A percentile compares a stretch with the other conserved stretches of the same genome.
Conservation (phyloP, 768 basidiomycete species). For the Boletus barrowsii region DNA sequence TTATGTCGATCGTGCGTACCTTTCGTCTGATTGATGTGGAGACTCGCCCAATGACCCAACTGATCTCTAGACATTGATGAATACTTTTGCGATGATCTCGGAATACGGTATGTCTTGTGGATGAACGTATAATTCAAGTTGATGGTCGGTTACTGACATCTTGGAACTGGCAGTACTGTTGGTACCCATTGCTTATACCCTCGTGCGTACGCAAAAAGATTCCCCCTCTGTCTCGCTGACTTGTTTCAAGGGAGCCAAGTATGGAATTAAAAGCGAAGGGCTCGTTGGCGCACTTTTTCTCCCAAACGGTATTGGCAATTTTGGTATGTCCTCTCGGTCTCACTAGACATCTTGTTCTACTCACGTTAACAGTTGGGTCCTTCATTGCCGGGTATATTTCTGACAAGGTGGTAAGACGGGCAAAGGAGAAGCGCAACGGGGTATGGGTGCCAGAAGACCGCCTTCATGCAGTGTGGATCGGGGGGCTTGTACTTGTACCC, state of each 20-base stretch:
- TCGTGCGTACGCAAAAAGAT: slow-evolving; percentile 39
- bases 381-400: slow-evolving; percentile 58
- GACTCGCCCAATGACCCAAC: neutral
- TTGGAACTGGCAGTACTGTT: slow-evolving; percentile 36
- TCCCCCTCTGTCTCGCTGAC: neutral
- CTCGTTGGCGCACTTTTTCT: slow-evolving; percentile 26
- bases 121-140: no score
- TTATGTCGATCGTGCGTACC: slow-evolving; percentile 49
- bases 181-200: slow-evolving; percentile 62
- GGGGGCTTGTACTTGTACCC: slow-evolving; percentile 49
- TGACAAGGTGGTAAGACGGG: slow-evolving; percentile 48
- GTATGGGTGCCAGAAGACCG: slow-evolving; percentile 70
- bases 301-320: slow-evolving; percentile 27
- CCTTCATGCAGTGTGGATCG: slow-evolving; percentile 48
- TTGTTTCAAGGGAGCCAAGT: slow-evolving; percentile 44
- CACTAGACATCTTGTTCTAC: neutral
- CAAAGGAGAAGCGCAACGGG: slow-evolving; percentile 49
- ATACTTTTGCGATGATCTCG: slow-evolving; percentile 26
- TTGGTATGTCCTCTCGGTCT: slow-evolving; percentile 9
- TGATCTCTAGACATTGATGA: slow-evolving; percentile 40
- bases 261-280: slow-evolving; percentile 21
- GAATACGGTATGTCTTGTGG: slow-evolving; percentile 34
- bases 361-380: slow-evolving; percentile 47
- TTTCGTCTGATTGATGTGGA: neutral
- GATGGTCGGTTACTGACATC: neutral